Base-by-base conservation (phyloP, 371 early-diverging fungal species). In the Haplosporangium sp. region DNA sequence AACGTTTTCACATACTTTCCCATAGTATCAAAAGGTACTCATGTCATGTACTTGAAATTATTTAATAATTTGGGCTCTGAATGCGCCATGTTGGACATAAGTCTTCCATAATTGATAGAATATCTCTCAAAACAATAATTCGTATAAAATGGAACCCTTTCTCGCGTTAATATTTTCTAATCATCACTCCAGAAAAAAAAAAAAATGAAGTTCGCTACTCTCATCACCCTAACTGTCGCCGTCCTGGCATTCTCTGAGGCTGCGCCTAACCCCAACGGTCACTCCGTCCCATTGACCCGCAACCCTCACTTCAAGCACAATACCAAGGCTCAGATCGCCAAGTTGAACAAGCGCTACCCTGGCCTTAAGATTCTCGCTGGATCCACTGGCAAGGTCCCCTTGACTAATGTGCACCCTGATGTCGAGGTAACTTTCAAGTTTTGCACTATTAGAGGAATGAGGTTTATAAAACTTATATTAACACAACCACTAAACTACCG, bases 311-410 rank as follows among this genome's bases (percentile, higher is more conserved):
- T 59, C 76, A 67, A 50, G 39, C 67, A 58, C 64, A 71, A 71
- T 59, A 67, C 71, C 39, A 44, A n/a, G 34, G 71, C 71, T 11
- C 71, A 76, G 63, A 63, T 71, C 40, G 61, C 55, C 62, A 76
- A 67, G 56, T 27, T 76, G 53, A 63, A 71, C 65, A 57, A 47
- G 37, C 76, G 76, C 13, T 76, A 76, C 38, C 60, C 67, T n/a
- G 59, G 52, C 8, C 9, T 44, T 27, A 55, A 57, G 42, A 56
- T 67, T 39, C 60, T 44, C 11, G 44, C 44, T 17, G 60, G 48
- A 4, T 59, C 65, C 3, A 50, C 70, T 38, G 76, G 76, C 20
- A 6, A 19, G 0, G 67, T 71, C 19, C 67, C 76, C 5, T n/a
- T 71, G 47, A 64, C 48, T n/a, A 44, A 76, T 47, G 67, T 67